Conservation (phyloP, 2,329 filamentous ascomycete genomes). For the Trichoderma arundinaceum region DNA sequence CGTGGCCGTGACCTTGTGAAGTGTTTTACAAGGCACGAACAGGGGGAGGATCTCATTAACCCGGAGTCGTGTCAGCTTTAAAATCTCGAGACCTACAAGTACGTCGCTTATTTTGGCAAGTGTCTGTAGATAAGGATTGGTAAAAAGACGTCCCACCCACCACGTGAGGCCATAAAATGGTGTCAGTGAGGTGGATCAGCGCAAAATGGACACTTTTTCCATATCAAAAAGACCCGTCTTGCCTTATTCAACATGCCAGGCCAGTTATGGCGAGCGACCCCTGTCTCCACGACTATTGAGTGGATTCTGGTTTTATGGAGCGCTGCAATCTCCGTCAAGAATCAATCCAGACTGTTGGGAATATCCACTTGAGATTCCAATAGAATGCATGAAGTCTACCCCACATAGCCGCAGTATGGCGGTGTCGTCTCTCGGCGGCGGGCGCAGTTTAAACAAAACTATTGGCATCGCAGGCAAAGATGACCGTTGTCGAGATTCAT, state of each 20-base stretch:
- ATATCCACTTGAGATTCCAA: not conserved
- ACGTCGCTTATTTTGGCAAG: too few relatives aligned
- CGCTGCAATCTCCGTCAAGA: slow-evolving; percentile 10
- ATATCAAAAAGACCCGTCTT: not conserved
- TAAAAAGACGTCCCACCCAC: too few relatives aligned
- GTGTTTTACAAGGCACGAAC: too few relatives aligned
- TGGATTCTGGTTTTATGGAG: slow-evolving; percentile 3
- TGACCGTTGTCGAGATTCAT: slow-evolving; percentile 5
- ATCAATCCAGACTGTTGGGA: slow-evolving; percentile 17
- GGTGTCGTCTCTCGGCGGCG: not conserved
- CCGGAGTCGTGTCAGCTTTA: too few relatives aligned
- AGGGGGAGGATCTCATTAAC: too few relatives aligned
- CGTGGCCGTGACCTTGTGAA: too few relatives aligned
- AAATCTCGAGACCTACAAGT: too few relatives aligned
- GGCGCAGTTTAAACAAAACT: not conserved
- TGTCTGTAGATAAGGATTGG: too few relatives aligned
- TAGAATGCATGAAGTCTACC: slow-evolving; percentile 8
- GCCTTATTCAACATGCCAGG: not conserved
- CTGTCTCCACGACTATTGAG: slow-evolving; percentile 14
- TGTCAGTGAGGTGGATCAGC: slow-evolving; percentile 1
- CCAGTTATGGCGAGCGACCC: not conserved
- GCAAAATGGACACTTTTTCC: slow-evolving; percentile 9
- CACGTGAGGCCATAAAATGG: not conserved
- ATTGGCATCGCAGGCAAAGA: not conserved
- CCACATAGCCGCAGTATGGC: slow-evolving; percentile 7